These are phyloP conservation scores for Zopfia rhizophila DNA, from an alignment of 2,329 filamentous ascomycete species.

Conservation along the genomic window DNA sequence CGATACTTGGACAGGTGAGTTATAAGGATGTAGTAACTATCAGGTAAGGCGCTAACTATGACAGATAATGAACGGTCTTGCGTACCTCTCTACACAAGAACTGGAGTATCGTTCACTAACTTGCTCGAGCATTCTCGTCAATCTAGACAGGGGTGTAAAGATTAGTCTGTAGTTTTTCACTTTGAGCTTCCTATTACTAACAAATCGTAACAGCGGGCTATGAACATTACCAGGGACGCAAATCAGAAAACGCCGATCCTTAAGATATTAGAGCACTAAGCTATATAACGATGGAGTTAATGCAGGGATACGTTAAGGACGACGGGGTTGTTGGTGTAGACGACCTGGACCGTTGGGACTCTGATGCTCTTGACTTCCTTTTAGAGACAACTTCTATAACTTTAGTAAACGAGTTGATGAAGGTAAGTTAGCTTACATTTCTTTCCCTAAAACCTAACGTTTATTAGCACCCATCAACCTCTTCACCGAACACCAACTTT, in stretches of 20 bases:
- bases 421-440: slow-evolving; percentile 30
- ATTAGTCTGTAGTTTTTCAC: slow-evolving; percentile 32
- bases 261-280: slow-evolving; percentile 34
- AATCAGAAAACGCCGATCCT: slow-evolving; percentile 12
- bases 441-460: slow-evolving; percentile 14
- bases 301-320: slow-evolving; percentile 50
- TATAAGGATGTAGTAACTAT: background rate
- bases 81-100: slow-evolving; percentile 22
- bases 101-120: slow-evolving; percentile 35
- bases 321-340: slow-evolving; percentile 45
- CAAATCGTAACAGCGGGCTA: slow-evolving; percentile 10
- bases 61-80: slow-evolving; percentile 33
- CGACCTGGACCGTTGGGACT: slow-evolving; percentile 44
- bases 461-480: slow-evolving; percentile 17
- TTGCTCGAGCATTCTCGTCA: slow-evolving; percentile 40
- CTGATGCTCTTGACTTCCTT: slow-evolving; percentile 44
- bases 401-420: slow-evolving; percentile 35
- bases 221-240: slow-evolving; percentile 10
- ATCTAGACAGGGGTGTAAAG: slow-evolving; percentile 34
- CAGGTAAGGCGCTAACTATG: slow-evolving; percentile 16
- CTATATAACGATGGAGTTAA: slow-evolving; percentile 44
- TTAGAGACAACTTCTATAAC: slow-evolving; percentile 37
- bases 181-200: slow-evolving; percentile 8
- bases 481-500: too few species aligned
- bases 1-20: slow-evolving; percentile 30